phyloP scores from a whole-genome alignment of 2,329 filamentous ascomycete genomes.

The Fusarium sp. region DNA sequence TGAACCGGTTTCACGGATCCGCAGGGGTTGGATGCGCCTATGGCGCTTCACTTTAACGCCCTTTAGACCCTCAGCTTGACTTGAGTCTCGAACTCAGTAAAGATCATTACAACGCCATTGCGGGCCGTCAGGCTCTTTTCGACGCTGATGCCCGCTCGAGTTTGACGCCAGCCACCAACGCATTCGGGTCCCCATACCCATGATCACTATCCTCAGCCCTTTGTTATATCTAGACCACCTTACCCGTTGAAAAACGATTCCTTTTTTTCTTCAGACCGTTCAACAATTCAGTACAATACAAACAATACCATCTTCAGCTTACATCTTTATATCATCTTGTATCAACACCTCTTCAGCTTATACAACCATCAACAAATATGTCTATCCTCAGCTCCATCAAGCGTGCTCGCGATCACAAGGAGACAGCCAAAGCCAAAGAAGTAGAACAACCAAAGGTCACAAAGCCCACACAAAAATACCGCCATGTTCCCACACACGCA shows the following conservation, averaged over 20 bases:
- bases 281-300: slow-evolving; percentile 1
- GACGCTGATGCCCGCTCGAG: slow-evolving; percentile 14
- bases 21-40: slow-evolving; percentile 4
- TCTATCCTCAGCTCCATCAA: slow-evolving; percentile 68
- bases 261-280: slow-evolving; percentile 4
- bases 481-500: slow-evolving; percentile 72
- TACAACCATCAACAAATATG: slow-evolving; percentile 55
- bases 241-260: slow-evolving; percentile 3
- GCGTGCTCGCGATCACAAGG: slow-evolving; percentile 65
- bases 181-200: slow-evolving; percentile 7
- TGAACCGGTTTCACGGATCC: slow-evolving; percentile 6
- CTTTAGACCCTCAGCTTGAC: slow-evolving; percentile 7
- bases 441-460: slow-evolving; percentile 61
- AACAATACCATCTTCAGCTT: not conserved
- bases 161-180: slow-evolving; percentile 32
- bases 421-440: slow-evolving; percentile 64
- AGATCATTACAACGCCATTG: slow-evolving; percentile 34
- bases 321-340: not conserved
- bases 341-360: not conserved
- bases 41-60: slow-evolving; percentile 38
- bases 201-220: not conserved
- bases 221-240: slow-evolving; percentile 31
- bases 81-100: slow-evolving; percentile 33
- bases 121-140: slow-evolving; percentile 10
- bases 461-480: slow-evolving; percentile 60